Percentiles rank a stretch among this genome's conserved stretches.
Evolutionary conservation across 805 yeast genomes (phyloP).

Genomic region (Cyberlindnera galapagoensis): DNA sequence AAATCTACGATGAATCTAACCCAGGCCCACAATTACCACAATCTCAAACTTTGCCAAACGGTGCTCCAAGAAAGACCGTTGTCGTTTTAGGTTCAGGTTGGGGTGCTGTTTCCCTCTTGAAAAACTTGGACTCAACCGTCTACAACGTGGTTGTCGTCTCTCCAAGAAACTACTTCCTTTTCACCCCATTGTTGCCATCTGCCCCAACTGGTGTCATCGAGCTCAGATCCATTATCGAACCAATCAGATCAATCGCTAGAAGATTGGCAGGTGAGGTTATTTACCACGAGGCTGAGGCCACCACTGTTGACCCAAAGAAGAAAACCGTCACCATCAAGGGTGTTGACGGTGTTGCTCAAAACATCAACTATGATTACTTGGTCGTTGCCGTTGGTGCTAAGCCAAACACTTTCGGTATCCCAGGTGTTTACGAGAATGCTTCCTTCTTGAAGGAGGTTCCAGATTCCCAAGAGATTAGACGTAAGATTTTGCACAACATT

Average conservation of each 20-base stretch:
- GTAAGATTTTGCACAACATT: slow-evolving; percentile 75
- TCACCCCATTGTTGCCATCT: slow-evolving; percentile 93
- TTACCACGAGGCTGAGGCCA: slow-evolving; percentile 88
- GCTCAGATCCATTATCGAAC: slow-evolving; percentile 86
- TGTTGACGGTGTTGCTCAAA: slow-evolving; percentile 36
- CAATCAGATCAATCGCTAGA: slow-evolving; percentile 82
- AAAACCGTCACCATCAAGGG: slow-evolving; percentile 62
- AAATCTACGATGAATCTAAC: slow-evolving; percentile 53
- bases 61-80: slow-evolving; percentile 35
- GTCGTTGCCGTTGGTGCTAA: slow-evolving; percentile 94
- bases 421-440: slow-evolving; percentile 87
- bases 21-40: slow-evolving; percentile 60
- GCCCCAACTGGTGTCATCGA: slow-evolving; percentile 93
- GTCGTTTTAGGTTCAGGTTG: slow-evolving; percentile 89
- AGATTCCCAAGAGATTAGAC: slow-evolving; percentile 81
- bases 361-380: slow-evolving; percentile 66
- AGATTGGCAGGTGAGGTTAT: slow-evolving; percentile 68
- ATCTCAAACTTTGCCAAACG: slow-evolving; percentile 43
- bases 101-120: slow-evolving; percentile 86
- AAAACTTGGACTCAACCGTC: slow-evolving; percentile 75
- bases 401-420: slow-evolving; percentile 90
- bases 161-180: slow-evolving; percentile 91
- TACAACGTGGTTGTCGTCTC: slow-evolving; percentile 88
- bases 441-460: slow-evolving; percentile 84
- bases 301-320: slow-evolving; percentile 66